Evolutionary conservation across 2,329 filamentous ascomycete species (phyloP), one percentile per base, ranked within the genome.

Genomic region (Sporothrix euskadiensis): DNA sequence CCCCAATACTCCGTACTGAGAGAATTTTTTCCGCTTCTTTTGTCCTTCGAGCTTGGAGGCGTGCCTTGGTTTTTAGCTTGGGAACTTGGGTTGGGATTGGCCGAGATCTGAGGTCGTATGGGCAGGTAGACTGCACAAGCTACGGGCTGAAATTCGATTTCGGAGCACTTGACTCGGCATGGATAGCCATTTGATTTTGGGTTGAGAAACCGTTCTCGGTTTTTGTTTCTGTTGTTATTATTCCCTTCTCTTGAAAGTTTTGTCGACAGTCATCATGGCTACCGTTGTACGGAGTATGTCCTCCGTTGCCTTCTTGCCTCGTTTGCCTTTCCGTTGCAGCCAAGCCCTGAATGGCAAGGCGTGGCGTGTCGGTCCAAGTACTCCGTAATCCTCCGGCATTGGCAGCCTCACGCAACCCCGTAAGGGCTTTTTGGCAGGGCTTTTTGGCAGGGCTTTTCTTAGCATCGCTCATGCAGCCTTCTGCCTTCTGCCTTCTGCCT

Each of bases 51-150:
- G 49, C 32, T 56, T 39, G 44, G 41, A 12, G 7, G 19, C 19
- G 52, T 70, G 52, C 35, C 52, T 70, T 70, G 68, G 22, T 70
- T 70, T 59, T 70, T 47, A 47, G 35, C 22, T 56, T 49, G 14
- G 14, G 44, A 49, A 14, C 44, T 69, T 69, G 47, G 39, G 30
- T 35, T 59, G 14, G 30, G 22, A n/a, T 35, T 35, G 56, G 16
- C 57, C 61, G 30, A 30, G 47, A n/a, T 26, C 19, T 39, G 68
- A 54, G 59, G 39, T 66, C 39, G 39, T 47, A 47, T 19, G 61
- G 39, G 12, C 61, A 65, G 35, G 14, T 4, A 47, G 12, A 14
- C 41, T 14, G 41, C 41, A 47, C 7, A 69, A 69, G 65, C 65
- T 3, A 7, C 52, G 52, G 7, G n/a, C 9, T 8, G 3, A 57